These are phyloP conservation scores for Exophiala spinifera DNA, from an alignment of 2,329 filamentous ascomycete species.

Conservation along the genomic window DNA sequence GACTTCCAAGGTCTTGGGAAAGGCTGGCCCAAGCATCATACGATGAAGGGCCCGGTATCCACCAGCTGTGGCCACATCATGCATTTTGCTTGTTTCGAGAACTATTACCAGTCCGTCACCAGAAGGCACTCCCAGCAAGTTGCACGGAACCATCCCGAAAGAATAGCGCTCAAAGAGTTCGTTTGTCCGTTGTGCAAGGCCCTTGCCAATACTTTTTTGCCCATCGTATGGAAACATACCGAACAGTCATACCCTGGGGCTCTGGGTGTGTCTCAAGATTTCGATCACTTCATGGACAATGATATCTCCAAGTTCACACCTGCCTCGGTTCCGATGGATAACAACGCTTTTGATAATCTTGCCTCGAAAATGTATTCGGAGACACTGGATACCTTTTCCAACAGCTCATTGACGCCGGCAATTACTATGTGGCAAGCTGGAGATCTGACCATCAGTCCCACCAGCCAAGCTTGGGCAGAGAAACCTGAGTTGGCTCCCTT, in stretches of 20 bases:
- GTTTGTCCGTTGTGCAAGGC: conserved; percentile 97
- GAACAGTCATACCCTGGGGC: conserved; percentile 77
- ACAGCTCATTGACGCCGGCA: conserved; percentile 18
- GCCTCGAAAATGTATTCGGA: conserved; percentile 27
- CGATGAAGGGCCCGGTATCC: conserved; percentile 72
- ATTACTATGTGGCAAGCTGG: conserved; percentile 22
- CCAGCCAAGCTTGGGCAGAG: conserved; percentile 20
- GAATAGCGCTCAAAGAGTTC: conserved; percentile 76
- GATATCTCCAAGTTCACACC: conserved; percentile 48
- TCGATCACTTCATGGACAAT: conserved; percentile 66
- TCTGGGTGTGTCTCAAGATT: conserved; percentile 59
- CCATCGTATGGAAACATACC: conserved; percentile 91
- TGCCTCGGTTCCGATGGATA: conserved; percentile 23
- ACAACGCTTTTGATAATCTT: conserved; percentile 3
- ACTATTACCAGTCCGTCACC: conserved; percentile 79
- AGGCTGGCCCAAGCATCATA: conserved; percentile 71
- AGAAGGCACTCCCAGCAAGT: conserved; percentile 88
- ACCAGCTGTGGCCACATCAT: conserved; percentile 96
- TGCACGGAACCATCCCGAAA: conserved; percentile 87
- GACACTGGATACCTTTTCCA: conserved; percentile 34
- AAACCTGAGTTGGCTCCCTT: conserved; percentile 20
- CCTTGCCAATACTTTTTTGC: conserved; percentile 88
- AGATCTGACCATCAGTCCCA: conserved; percentile 20
- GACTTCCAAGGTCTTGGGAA: conserved; percentile 84
- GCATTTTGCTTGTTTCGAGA: conserved; percentile 94